Evolutionary conservation across 108 stramenopile genomes (phyloP).

Genomic region (Nitzschia sp.): DNA sequence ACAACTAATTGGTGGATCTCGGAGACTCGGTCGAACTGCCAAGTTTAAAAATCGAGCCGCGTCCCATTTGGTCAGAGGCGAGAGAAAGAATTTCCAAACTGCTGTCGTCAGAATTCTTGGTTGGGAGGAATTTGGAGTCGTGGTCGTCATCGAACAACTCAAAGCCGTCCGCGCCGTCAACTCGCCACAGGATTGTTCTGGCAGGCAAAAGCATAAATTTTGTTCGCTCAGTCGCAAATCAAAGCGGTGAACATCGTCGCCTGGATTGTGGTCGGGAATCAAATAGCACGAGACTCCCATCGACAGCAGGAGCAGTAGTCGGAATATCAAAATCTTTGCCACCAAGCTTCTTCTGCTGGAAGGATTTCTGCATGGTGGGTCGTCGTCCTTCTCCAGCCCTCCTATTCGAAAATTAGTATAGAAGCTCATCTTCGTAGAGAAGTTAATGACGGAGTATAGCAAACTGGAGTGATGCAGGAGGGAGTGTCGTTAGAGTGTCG

Average conservation of each 20-base stretch:
- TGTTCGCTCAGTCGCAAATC: constrained; percentile 45
- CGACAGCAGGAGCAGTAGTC: constrained; percentile 45
- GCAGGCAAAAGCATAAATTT: constrained; percentile 51
- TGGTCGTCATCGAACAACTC: background rate
- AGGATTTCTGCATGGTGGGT: too few relatives aligned
- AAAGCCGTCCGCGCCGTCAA: background rate
- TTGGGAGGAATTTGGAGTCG: background rate
- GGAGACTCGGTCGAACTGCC: constrained; percentile 47
- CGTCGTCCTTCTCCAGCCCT: too few relatives aligned
- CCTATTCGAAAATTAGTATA: too few relatives aligned
- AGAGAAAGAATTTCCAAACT: constrained; percentile 53
- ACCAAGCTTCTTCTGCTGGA: too few relatives aligned
- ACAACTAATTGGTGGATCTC: constrained; percentile 38
- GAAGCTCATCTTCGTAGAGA: too few relatives aligned
- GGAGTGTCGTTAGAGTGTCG: too few relatives aligned
- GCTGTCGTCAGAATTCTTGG: constrained; percentile 3
- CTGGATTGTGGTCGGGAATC: constrained; percentile 55
- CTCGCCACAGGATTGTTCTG: constrained; percentile 50
- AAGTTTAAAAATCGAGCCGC: constrained; percentile 76
- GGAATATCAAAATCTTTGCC: constrained; percentile 16
- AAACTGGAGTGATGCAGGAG: too few relatives aligned
- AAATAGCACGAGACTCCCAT: constrained; percentile 59
- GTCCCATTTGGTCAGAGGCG: constrained; percentile 84
- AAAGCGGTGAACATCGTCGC: constrained; percentile 55
- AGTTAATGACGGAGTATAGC: too few relatives aligned